Evolutionary conservation across 371 early-diverging fungal genomes (phyloP), one percentile per base, ranked within the genome.

Genomic region (Rhizopus stolonifer): DNA sequence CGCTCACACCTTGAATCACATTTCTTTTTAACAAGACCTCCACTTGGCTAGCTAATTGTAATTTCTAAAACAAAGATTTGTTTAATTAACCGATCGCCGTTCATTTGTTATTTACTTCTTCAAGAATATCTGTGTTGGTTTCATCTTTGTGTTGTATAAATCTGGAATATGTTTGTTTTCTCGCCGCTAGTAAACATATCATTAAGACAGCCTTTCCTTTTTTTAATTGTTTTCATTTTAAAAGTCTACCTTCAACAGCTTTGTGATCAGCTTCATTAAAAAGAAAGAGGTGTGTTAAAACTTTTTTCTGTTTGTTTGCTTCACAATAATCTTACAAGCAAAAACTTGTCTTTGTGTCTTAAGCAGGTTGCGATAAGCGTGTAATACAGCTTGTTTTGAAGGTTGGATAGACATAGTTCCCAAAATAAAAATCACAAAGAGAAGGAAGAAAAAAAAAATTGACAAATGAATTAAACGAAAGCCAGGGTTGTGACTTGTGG

Each of bases 91-190:
- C 5, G 46, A 4, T 40, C 23, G 10, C 13, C 7, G n/a, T 33
- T 21, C 4, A 14, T 3, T 40, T 5, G 2, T 2, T 17, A 7
- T 13, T 50, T 60, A 72, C 77, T 62, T 76, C 70, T 62, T 76
- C 77, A 40, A 76, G 52, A 5, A 76, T 51, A 51, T 65, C 69
- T 8, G 66, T 59, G 32, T 76, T 70, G 23, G 68, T 67, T 42
- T 76, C 77, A 51, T 76, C 64, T 53, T 68, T 72, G 45, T 29
- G 59, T 48, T 72, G 68, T 63, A 70, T 76, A 56, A 76, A 76
- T 24, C 70, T 58, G 44, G 52, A 47, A 57, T 72, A 56, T 0
- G 77, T 70, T 52, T 76, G 70, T 48, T 60, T 70, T 56, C 53
- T 67, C 11, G 70, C 77, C 70, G 77, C 77, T 68, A 29, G 4